Evolutionary conservation across 2,329 filamentous ascomycete species (phyloP).

Genomic region (Geoglossum cookeanum): DNA sequence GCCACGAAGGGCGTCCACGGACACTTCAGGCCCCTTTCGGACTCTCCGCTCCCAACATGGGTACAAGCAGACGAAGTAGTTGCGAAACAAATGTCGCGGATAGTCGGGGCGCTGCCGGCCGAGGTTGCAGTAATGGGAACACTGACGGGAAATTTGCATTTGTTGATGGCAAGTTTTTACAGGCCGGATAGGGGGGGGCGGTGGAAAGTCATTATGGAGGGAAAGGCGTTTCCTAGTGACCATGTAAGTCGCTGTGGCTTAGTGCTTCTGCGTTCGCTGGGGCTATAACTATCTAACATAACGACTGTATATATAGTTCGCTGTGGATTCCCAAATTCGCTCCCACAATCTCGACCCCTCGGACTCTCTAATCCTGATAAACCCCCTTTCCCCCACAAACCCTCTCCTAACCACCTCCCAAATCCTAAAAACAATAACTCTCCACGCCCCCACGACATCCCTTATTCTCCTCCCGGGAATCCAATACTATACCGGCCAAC

Average conservation of each 20-base stretch:
- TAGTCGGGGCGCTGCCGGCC: conserved; percentile 52
- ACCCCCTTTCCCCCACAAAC: conserved; percentile 33
- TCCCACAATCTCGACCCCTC: conserved; percentile 49
- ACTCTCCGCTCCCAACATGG: conserved; percentile 52
- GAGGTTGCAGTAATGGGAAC: conserved; percentile 85
- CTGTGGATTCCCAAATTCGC: conserved; percentile 60
- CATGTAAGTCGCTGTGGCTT: conserved; percentile 31
- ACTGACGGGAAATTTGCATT: conserved; percentile 61
- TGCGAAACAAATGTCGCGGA: conserved; percentile 45
- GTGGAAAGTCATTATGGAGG: conserved; percentile 75
- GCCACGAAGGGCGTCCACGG: conserved; percentile 67
- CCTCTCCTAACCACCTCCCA: conserved; percentile 50
- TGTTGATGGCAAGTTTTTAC: conserved; percentile 75
- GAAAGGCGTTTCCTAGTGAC: conserved; percentile 78
- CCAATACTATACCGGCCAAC: conserved; percentile 83
- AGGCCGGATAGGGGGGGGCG: conserved; percentile 36
- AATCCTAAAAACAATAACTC: conserved; percentile 54
- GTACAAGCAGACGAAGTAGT: conserved; percentile 62
- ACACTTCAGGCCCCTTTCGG: conserved; percentile 52
- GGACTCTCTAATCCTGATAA: conserved; percentile 54
- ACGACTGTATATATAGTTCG: conserved; percentile 35
- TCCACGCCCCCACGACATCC: conserved; percentile 52
- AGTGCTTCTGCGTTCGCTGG: not conserved
- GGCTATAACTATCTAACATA: not conserved
- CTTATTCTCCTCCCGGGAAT: conserved; percentile 69